Evolutionary conservation across 805 yeast species (phyloP), one percentile per base, ranked within the genome.

Genomic region (Candida awuae): DNA sequence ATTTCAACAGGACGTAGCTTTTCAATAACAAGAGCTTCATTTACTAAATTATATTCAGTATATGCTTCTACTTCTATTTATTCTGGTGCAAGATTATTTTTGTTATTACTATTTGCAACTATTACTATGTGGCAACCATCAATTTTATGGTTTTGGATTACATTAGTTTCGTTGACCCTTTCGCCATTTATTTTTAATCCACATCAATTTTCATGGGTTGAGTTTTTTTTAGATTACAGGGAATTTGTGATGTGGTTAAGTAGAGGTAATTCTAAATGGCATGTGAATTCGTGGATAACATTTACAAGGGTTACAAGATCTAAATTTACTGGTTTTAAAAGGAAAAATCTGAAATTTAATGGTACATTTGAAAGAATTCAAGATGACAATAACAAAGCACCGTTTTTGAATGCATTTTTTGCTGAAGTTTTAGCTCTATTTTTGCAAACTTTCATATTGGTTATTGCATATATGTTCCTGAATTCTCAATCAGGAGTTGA

Each of bases 1-100:
- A 82, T 90, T 46, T 79, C 95, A 9, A 86, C 97, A 2, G 97
- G 97, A 2, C 68, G 97, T 62, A 95, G 95, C 1, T 84, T 88
- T 66, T 95, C 97, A 2, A 85, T 86, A 16, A 72, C 87, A 3
- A 72, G 97, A 51, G 62, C 76, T 21, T 76, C 84, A 6, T 90
- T 90, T 58, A 63, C 79, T 15, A 67, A 69, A 3, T 63, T 90
- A 22, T 90, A 81, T 58, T 73, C 94, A 0, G 72, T 82, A 29
- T 90, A 84, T 65, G 82, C 88, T 1, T 65, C 72, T 4, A 71
- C 78, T 4, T 81, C 95, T 1, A 80, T 88, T 28, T 85, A 86
- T 58, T 62, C 80, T 6, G 97, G 97, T 0, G 64, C 81, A 0
- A 72, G 81, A 37, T 65, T 84, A 9, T 68, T 82, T 47, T 56